Conservation (phyloP, 768 basidiomycete genomes). For the Termitomyces sp. region DNA sequence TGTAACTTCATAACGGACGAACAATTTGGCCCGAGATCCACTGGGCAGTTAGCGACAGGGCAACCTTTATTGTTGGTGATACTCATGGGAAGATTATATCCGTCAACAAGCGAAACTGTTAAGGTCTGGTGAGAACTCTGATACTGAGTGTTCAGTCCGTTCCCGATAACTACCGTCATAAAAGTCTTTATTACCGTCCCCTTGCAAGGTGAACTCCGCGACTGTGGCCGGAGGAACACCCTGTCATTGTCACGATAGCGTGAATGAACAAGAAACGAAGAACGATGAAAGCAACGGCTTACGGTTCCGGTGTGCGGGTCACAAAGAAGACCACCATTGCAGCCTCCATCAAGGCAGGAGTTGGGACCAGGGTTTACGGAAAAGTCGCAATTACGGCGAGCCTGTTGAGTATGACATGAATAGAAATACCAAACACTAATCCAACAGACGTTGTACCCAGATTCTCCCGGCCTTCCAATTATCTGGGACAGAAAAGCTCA, state of each 20-base stretch:
- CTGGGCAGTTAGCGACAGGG: constrained; percentile 43
- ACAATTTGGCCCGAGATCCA: constrained; percentile 56
- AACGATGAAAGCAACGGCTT: constrained; percentile 7
- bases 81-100: constrained; percentile 53
- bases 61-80: constrained; percentile 51
- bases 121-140: background rate
- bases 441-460: constrained; percentile 33
- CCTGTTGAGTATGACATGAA: constrained; percentile 33
- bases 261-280: background rate
- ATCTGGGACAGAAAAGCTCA: constrained; percentile 53
- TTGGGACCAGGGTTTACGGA: constrained; percentile 47
- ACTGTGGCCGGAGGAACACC: constrained; percentile 68
- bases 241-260: constrained; percentile 13
- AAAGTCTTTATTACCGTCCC: constrained; percentile 41
- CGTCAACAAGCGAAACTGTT: constrained; percentile 55
- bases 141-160: background rate
- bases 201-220: constrained; percentile 64
- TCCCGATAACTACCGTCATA: constrained; percentile 48
- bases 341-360: constrained; percentile 63
- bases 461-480: constrained; percentile 66
- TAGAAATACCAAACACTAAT: background rate
- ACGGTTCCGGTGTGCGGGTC: constrained; percentile 48
- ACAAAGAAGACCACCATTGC: constrained; percentile 65
- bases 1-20: background rate
- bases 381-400: constrained; percentile 63